Evolutionary conservation across 176 grass and related monocot genomes (phyloP).

Genomic region (Aegilops longissima): DNA sequence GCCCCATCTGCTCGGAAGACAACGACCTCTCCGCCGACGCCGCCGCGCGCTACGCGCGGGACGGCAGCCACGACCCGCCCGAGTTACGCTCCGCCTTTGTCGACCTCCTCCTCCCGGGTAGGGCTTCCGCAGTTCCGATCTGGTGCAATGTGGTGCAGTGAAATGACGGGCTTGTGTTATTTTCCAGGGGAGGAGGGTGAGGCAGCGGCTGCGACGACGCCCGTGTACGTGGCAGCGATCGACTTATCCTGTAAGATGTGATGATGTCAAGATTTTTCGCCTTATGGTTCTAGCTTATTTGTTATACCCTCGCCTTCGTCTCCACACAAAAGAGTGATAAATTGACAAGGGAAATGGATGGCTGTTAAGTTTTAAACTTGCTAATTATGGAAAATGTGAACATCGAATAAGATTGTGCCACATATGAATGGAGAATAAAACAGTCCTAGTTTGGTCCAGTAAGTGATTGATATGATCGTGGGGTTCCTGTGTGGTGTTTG

Average conservation of each 20-base stretch:
- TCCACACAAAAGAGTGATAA: not conserved
- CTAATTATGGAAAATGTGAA: conserved; percentile 10
- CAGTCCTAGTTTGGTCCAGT: not conserved
- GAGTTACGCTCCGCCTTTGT: conserved; percentile 90
- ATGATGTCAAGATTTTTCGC: not conserved
- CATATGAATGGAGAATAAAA: not conserved
- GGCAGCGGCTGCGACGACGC: conserved; percentile 40
- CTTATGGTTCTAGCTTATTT: not conserved
- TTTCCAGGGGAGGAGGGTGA: conserved; percentile 50
- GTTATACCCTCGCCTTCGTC: not conserved
- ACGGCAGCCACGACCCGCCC: conserved; percentile 49
- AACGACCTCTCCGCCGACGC: conserved; percentile 55
- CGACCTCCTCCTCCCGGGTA: conserved; percentile 66
- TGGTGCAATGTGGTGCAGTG: conserved; percentile 2
- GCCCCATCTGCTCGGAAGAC: conserved; percentile 63
- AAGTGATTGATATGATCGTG: not conserved
- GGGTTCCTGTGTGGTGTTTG: conserved; percentile 4
- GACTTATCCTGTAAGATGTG: conserved; percentile 81
- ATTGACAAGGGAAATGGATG: not conserved
- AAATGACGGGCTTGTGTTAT: conserved; percentile 7
- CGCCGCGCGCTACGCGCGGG: conserved; percentile 50
- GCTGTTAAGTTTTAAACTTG: conserved; percentile 6
- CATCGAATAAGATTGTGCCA: not conserved
- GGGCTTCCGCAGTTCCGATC: not conserved
- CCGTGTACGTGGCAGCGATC: conserved; percentile 81